Base-by-base conservation (phyloP, 1,284 basidiomycete species). In the Boletus sp. region DNA sequence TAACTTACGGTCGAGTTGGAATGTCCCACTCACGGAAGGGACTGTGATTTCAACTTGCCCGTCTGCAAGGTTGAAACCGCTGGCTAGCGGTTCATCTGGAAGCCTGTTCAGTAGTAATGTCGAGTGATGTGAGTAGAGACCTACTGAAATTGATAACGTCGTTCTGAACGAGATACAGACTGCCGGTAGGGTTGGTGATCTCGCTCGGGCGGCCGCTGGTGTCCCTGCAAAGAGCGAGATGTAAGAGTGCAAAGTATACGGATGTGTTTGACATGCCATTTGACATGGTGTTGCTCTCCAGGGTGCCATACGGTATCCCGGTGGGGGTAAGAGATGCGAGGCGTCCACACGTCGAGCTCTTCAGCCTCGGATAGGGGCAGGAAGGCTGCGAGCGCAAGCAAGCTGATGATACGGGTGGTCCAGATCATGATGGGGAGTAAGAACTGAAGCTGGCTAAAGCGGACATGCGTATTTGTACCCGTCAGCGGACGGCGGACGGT, bases 1-100 rank as follows among this genome's bases (percentile, higher is more conserved):
- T 23, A 17, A 71, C 74, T 66, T 50, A 74, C 72, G 46, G 50
- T 68, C 64, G 35, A 74, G 10, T 23, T 63, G 51, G 50, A 75
- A 75, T 19, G 63, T 53, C 17, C 65, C 69, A 17, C 61, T 42
- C 0, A 72, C 62, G 17, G 40, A 22, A n/a, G 72, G 73, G 8
- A 72, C 68, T 5, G 47, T 57, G 41, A 76, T 56, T 22, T 58
- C 42, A 12, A 61, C 57, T 1, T 49, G 34, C 10, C 69, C 73
- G 3, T 49, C 35, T 20, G 60, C 38, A 49, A 75, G 68, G 39
- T 67, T 50, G 45, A 75, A 72, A 7, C 49, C 55, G 3, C 49
- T 30, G 0, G 67, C 64, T 48, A 73, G 17, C 10, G 9, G 3
- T 17, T 51, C 6, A 14, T 34, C 50, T 54, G 40, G 32, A 23